Base-by-base conservation (phyloP, 1,284 basidiomycete genomes). In the Pterulicium gracile region DNA sequence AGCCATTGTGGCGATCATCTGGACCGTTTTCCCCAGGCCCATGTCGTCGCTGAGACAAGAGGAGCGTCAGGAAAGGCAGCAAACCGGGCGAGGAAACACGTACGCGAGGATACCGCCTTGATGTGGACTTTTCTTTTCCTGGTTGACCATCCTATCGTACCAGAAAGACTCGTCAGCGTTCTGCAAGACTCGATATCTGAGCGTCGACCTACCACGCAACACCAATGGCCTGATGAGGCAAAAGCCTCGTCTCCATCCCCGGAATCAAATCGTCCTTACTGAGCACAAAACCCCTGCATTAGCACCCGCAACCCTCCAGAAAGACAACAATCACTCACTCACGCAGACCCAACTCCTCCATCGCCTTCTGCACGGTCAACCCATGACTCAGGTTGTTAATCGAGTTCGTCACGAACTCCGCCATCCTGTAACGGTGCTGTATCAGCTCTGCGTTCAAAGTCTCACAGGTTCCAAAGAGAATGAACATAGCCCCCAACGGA, bases 1-100 rank as follows among this genome's bases (percentile, higher is more conserved):
- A 19, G 68, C 70, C 79, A 84, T 83, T 0, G 75, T 77, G 1
- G 79, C 81, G 49, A 85, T 83, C 77, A 81, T 81, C 56, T 84
- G 80, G 4, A 83, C 75, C 5, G 79, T 82, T 62, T 81, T 80
- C 3, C 76, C 85, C 41, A 89, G 73, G 63, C 87, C 88, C 91
- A 96, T 94, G 58, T 96, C 91, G 60, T 96, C 92, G 13, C 77
- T 79, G 47, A 49, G 46, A 24, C 13, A 49, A 51, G n/a, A n/a
- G n/a, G n/a, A n/a, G n/a, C n/a, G n/a, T n/a, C n/a, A n/a, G n/a
- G n/a, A n/a, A n/a, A n/a, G n/a, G n/a, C n/a, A n/a, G n/a, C n/a
- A n/a, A n/a, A n/a, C n/a, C n/a, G n/a, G n/a, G 41, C 15, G 7
- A 32, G 5, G 17, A n/a, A 43, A 36, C 12, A 67, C 73, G 51